phyloP scores from a whole-genome alignment of 768 basidiomycete species.

The Stropharia rugosoannulata region DNA sequence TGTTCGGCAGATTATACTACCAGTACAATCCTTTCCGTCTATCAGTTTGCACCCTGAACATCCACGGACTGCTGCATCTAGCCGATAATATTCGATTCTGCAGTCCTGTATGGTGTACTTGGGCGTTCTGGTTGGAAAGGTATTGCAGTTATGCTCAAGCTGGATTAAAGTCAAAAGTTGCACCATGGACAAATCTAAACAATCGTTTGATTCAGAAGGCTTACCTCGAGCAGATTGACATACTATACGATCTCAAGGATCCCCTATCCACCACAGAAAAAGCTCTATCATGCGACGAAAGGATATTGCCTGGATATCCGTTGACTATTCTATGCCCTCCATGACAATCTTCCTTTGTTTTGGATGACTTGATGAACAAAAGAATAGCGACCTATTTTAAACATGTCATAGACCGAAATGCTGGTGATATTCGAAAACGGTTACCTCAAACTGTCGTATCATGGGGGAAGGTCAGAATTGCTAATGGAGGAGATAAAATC shows the following conservation, averaged over 20 bases:
- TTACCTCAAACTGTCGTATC: not conserved
- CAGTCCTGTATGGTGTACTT: slow-evolving; percentile 33
- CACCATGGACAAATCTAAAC: slow-evolving; percentile 28
- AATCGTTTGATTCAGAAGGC: slow-evolving; percentile 21
- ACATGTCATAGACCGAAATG: too few relatives aligned
- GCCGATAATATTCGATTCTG: slow-evolving; percentile 25
- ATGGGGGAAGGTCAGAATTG: not conserved
- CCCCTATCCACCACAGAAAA: too few relatives aligned
- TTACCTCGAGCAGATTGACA: slow-evolving; percentile 23
- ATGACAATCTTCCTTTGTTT: not conserved
- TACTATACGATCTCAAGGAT: slow-evolving; percentile 27
- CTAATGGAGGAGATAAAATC: not conserved
- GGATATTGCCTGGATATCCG: not conserved
- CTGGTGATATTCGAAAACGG: not conserved
- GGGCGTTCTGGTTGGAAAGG: slow-evolving; percentile 36
- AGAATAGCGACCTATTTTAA: not conserved
- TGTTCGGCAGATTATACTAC: too few relatives aligned
- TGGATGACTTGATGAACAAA: not conserved
- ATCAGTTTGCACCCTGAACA: slow-evolving; percentile 26
- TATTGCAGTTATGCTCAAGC: slow-evolving; percentile 28
- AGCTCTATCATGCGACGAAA: too few relatives aligned
- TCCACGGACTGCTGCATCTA: slow-evolving; percentile 35
- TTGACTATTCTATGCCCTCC: not conserved
- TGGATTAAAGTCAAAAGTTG: slow-evolving; percentile 15
- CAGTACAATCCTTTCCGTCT: slow-evolving; percentile 25